Evolutionary conservation across 352 stramenopile genomes (phyloP), one percentile per base, ranked within the genome.

Genomic region (Phytophthora sansomeana): DNA sequence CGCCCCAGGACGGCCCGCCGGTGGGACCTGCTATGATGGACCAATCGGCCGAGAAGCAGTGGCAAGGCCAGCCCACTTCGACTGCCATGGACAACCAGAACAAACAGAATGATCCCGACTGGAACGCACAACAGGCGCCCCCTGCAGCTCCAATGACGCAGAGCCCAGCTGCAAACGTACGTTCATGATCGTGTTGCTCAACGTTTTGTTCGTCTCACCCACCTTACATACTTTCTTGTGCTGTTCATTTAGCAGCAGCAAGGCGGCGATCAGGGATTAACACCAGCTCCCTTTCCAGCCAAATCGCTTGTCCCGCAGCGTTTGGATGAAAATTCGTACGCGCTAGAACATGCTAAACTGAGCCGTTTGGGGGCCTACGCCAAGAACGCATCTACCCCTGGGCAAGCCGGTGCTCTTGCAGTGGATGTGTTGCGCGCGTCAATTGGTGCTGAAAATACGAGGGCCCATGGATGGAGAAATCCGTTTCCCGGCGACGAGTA

Each of bases 401-500:
- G 72, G 9, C 83, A 92, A 69, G 83, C 87, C 3, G 85, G 75
- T 7, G 83, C 87, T 24, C 80, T 95, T 30, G 87, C 85, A 42
- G 61, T 92, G 46, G 87, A 95, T 68, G 64, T 91, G 0, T 50
- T 92, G 6, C 87, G 85, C 44, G 81, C 80, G 4, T 78, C 83
- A 0, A 51, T 82, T 6, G 67, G 72, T 6, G 70, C 68, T 26
- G 71, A 80, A 57, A 81, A 78, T 21, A 72, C 56, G 13, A 74
- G 65, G 32, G 82, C 82, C 6, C 77, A 92, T 41, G 86, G 82
- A 5, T 95, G 87, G 87, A 86, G 77, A 33, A 77, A 83, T 41
- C 71, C 81, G 10, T 92, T 85, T 51, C 78, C 85, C 41, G 54
- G 66, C 16, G 71, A 95, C 39, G 87, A 96, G 72, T 96, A 93